These are phyloP conservation scores for Botrytis porri DNA, from an alignment of 2,329 filamentous ascomycete species.

Conservation along the genomic window DNA sequence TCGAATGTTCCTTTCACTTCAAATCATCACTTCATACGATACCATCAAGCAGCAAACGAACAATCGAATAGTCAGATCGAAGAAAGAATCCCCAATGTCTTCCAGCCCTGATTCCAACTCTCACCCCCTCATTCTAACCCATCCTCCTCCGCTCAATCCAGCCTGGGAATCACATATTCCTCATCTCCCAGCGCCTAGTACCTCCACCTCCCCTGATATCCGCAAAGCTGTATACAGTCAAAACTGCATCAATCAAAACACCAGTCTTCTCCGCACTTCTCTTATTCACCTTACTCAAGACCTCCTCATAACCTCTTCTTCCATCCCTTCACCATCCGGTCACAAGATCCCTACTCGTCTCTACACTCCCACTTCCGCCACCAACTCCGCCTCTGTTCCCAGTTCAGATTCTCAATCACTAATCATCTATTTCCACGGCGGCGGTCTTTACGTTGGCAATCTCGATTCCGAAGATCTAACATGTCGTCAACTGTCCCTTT, in stretches of 20 bases:
- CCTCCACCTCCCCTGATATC: background rate
- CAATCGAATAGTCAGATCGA: background rate
- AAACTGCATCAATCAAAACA: slow-evolving; percentile 42
- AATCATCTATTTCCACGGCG: slow-evolving; percentile 49
- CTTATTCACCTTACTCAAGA: slow-evolving; percentile 42
- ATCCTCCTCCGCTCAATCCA: slow-evolving; percentile 7
- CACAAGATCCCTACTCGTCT: slow-evolving; percentile 11
- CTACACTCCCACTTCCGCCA: background rate
- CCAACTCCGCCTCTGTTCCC: no score
- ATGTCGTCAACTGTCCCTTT: slow-evolving; percentile 41
- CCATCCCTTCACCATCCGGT: background rate
- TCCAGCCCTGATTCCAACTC: background rate
- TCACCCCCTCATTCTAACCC: background rate
- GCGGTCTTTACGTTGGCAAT: slow-evolving; percentile 47
- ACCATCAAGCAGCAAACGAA: background rate
- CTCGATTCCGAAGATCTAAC: slow-evolving; percentile 50
- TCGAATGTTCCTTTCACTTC: background rate
- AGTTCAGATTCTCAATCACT: slow-evolving; percentile 20
- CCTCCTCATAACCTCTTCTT: slow-evolving; percentile 28
- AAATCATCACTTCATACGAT: background rate
- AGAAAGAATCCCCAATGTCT: background rate
- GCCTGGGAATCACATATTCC: slow-evolving; percentile 15
- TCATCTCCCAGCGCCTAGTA: background rate
- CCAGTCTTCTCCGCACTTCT: slow-evolving; percentile 39
- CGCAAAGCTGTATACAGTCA: slow-evolving; percentile 40